Conservation (phyloP, 306 rosid genomes). For the Hylodesmum podocarpum region DNA sequence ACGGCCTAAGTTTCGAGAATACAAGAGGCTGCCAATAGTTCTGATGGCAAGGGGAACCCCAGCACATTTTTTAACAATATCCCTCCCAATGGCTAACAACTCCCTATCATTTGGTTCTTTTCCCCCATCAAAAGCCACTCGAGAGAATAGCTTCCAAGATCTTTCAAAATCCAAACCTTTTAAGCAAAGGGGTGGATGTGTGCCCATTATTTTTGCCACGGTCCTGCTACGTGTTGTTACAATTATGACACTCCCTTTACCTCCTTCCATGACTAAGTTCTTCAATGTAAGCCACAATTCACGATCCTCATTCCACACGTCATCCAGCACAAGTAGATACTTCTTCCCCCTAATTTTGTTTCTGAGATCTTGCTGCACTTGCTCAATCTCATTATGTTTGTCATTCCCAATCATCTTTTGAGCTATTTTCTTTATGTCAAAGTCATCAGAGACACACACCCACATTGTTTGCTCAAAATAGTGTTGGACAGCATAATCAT, state of each 20-base stretch:
- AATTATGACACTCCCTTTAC: slow-evolving; percentile 36
- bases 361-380: slow-evolving; percentile 6
- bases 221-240: slow-evolving; percentile 34
- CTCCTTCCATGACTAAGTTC: slow-evolving; percentile 29
- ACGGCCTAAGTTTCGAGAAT: slow-evolving; percentile 21
- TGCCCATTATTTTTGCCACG: slow-evolving; percentile 4
- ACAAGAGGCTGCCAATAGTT: slow-evolving; percentile 36
- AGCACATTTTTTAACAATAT: slow-evolving; percentile 33
- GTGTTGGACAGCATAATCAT: neutral
- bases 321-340: slow-evolving; percentile 48
- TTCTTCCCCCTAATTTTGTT: slow-evolving; percentile 21
- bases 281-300: slow-evolving; percentile 20
- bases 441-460: slow-evolving; percentile 50
- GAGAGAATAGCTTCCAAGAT: slow-evolving; percentile 31
- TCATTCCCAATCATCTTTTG: slow-evolving; percentile 22
- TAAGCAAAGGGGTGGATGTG: neutral
- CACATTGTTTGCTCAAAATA: slow-evolving; percentile 36
- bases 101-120: slow-evolving; percentile 3
- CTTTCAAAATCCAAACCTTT: slow-evolving; percentile 12
- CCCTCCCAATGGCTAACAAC: slow-evolving; percentile 9
- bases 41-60: slow-evolving; percentile 38
- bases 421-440: slow-evolving; percentile 31
- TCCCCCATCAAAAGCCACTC: slow-evolving; percentile 17
- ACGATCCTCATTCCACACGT: slow-evolving; percentile 38
- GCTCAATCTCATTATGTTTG: slow-evolving; percentile 14